Evolutionary conservation across 2,329 filamentous ascomycete genomes (phyloP), one percentile per base, ranked within the genome.

Genomic region (Mollisiaceae sp.): DNA sequence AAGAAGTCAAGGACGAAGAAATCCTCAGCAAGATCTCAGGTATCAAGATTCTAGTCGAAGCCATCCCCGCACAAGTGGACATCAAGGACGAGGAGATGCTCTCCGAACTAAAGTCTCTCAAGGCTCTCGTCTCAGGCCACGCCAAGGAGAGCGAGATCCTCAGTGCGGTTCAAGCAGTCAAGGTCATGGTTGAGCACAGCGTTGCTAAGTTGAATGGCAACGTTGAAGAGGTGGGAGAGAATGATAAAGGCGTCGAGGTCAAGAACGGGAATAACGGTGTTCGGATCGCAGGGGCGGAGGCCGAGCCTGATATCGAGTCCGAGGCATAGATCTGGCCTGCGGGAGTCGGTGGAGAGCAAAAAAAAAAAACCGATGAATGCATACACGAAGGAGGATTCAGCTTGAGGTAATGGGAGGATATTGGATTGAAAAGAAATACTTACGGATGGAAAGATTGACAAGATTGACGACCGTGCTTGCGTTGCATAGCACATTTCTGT

Each of bases 211-310:
- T 59, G 59, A 63, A 64, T 43, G 62, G 66, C 18, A 62, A 63
- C 22, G 66, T 54, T 3, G 63, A 36, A 1, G 61, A 66, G 20
- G 68, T 66, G 12, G 68, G 65, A 27, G 63, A 57, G 14, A 69
- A 66, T 32, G 68, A 68, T 41, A 70, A 71, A 59, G 67, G 65
- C 14, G 66, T 62, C 20, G 61, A 62, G n/a, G 66, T 68, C 12
- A 66, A 55, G 45, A 65, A 68, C 58, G 60, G 36, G n/a, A 67
- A 59, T 22, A 71, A 69, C 55, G 68, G 69, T 24, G 62, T 69
- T 0, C 67, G 68, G 45, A 62, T 67, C 52, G 69, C 64, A 22
- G 65, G 60, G 15, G 65, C 64, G 18, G 68, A 71, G 67, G 64
- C 70, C 32, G 36, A 35, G 22, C n/a, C 65, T 35, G 62, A 60